Evolutionary conservation across 1,284 basidiomycete species (phyloP), one percentile per base, ranked within the genome.

Genomic region (Naganishia sp.): DNA sequence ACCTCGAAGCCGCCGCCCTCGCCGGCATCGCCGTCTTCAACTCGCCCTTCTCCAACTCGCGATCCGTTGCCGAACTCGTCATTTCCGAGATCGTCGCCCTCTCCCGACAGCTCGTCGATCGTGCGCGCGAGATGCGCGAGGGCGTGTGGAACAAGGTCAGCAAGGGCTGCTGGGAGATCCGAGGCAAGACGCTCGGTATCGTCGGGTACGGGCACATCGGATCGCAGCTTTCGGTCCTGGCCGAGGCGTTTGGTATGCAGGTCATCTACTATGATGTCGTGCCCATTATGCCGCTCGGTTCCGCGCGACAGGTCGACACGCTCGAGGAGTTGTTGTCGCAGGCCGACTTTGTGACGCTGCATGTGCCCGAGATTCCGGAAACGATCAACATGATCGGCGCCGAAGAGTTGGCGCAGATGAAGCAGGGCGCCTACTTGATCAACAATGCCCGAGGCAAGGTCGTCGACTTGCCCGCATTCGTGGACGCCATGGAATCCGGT

Each of bases 61-160:
- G 96, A 70, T 98, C 95, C 0, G 96, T 99, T 60, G 96, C 96
- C 55, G 96, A 99, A 82, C 88, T 99, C 56, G 96, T 99, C 78
- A 89, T 99, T 78, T 86, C 88, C 69, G 96, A 99, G 81, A 84
- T 98, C 75, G 88, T 99, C 74, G 88, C 89, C 6, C 88, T 99
- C 69, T 96, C 96, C 15, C 89, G 96, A 48, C 96, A 99, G 79
- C 86, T 97, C 71, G 87, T 90, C 72, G 92, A 99, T 80, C 89
- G 96, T 66, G 83, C 88, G 18, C 86, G 84, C 73, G 96, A 99
- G 82, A 86, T 99, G 83, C 87, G 88, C 66, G 83, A 86, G 28
- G 95, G 95, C 55, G 82, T 90, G 72, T 99, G 96, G 96, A 99
- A 99, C 86, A 99, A 99, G 83, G 90, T 97, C 74, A 96, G 93